phyloP scores from a whole-genome alignment of 2,329 filamentous ascomycete genomes.

The Penicillium sp. region DNA sequence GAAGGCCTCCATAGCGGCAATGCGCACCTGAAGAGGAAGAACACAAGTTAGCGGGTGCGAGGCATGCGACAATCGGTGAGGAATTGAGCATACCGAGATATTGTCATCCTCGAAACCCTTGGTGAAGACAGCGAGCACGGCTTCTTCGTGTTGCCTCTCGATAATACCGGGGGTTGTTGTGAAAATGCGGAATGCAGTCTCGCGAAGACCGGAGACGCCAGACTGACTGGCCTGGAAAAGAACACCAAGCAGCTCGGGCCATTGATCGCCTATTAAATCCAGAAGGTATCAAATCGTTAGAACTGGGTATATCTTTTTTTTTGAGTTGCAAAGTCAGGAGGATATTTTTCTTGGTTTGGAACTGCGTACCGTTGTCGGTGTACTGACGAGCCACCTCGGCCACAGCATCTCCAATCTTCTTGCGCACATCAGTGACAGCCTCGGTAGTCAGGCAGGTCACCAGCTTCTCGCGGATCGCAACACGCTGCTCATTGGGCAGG shows the following conservation, averaged over 20 bases:
- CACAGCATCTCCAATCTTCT: constrained; percentile 97
- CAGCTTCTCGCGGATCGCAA: constrained; percentile 80
- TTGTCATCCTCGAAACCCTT: constrained; percentile 90
- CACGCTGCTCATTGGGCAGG: constrained; percentile 71
- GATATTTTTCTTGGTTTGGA: background rate
- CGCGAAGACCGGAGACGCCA: constrained; percentile 77
- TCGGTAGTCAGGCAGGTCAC: constrained; percentile 77
- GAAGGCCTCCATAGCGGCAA: constrained; percentile 96
- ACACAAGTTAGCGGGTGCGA: constrained; percentile 10
- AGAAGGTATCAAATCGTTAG: constrained; percentile 19
- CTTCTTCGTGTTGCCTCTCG: constrained; percentile 89
- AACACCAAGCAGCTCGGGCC: constrained; percentile 84
- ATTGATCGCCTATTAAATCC: constrained; percentile 68
- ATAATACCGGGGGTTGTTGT: constrained; percentile 94
- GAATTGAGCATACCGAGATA: constrained; percentile 63
- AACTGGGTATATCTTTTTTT: background rate
- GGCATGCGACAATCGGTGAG: background rate
- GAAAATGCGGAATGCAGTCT: constrained; percentile 93
- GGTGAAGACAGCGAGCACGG: constrained; percentile 85
- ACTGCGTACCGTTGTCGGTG: constrained; percentile 77
- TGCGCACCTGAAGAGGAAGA: constrained; percentile 66
- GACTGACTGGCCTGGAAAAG: constrained; percentile 92
- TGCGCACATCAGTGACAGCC: constrained; percentile 72
- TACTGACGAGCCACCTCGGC: constrained; percentile 95
- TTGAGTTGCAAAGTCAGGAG: background rate